Evolutionary conservation across 495 filamentous ascomycete genomes (phyloP).

Genomic region (Aspergillus leporis): DNA sequence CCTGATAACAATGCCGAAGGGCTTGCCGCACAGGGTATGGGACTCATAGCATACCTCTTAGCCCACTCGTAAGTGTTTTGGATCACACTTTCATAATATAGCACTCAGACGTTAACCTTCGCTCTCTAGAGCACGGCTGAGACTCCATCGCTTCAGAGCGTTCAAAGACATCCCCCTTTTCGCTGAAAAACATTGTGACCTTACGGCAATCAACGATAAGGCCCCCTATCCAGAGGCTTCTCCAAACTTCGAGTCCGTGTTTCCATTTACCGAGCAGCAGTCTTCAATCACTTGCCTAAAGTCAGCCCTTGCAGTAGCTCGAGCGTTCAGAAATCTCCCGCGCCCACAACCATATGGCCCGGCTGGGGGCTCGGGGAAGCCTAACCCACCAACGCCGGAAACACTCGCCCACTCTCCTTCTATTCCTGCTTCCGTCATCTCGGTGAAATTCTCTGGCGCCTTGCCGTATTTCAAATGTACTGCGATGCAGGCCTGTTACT

Average conservation of each 20-base stretch:
- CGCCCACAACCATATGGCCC: neutral
- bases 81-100: neutral
- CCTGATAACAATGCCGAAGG: neutral
- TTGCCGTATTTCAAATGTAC: slow-evolving; percentile 12
- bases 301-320: slow-evolving; percentile 3
- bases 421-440: neutral
- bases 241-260: slow-evolving; percentile 3
- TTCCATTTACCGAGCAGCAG: slow-evolving; percentile 9
- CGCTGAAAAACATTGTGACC: slow-evolving; percentile 17
- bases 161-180: slow-evolving; percentile 20
- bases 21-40: neutral
- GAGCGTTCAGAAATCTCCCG: slow-evolving; percentile 4
- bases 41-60: neutral
- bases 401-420: neutral
- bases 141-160: slow-evolving; percentile 18
- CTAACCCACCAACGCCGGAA: neutral
- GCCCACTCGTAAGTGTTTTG: neutral
- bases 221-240: neutral
- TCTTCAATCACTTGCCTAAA: slow-evolving; percentile 9
- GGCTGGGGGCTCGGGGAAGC: too few relatives aligned
- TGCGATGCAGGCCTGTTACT: slow-evolving; percentile 10
- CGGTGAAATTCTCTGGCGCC: neutral
- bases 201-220: slow-evolving; percentile 6
- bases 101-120: neutral
- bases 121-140: slow-evolving; percentile 11